These are phyloP conservation scores for Saccharomyces eubayanus DNA, from an alignment of 805 yeast species.

Conservation along the genomic window DNA sequence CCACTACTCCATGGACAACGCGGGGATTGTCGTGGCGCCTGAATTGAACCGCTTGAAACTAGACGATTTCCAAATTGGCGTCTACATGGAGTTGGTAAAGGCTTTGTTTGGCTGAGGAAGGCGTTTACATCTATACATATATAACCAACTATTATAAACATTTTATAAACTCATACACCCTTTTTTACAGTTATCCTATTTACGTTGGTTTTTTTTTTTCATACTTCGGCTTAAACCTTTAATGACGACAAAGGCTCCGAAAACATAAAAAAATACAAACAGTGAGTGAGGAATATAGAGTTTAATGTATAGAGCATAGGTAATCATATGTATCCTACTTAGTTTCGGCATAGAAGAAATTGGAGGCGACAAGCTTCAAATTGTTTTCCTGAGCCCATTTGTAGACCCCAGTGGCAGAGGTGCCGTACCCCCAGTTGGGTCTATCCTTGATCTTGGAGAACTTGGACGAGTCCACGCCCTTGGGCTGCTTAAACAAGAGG, in stretches of 20 bases:
- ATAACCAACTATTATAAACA: not conserved
- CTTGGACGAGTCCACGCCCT: constrained; percentile 15
- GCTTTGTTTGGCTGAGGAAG: constrained; percentile 11
- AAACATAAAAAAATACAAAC: not conserved
- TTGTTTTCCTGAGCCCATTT: constrained; percentile 62
- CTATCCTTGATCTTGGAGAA: constrained; percentile 22
- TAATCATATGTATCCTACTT: constrained; percentile 6
- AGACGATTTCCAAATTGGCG: constrained; percentile 33
- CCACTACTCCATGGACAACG: constrained; percentile 16
- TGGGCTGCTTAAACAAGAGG: constrained; percentile 58
- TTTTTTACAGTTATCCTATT: not conserved
- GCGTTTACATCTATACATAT: not conserved
- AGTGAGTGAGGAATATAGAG: not conserved
- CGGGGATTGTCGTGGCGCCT: constrained; percentile 19
- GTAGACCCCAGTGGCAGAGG: constrained; percentile 67
- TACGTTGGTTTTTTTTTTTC: not conserved
- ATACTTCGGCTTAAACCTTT: not conserved
- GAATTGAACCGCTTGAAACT: constrained; percentile 26
- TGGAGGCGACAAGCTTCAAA: constrained; percentile 61
- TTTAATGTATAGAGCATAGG: not conserved
- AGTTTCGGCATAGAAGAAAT: constrained; percentile 78
- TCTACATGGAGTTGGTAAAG: constrained; percentile 28
- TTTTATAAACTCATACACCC: not conserved
- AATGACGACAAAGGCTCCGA: not conserved
- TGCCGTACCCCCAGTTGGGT: constrained; percentile 71